Percentiles rank a stretch among this genome's conserved stretches.
Conservation (phyloP, 306 rosid species). For the Purshia tridentata region DNA sequence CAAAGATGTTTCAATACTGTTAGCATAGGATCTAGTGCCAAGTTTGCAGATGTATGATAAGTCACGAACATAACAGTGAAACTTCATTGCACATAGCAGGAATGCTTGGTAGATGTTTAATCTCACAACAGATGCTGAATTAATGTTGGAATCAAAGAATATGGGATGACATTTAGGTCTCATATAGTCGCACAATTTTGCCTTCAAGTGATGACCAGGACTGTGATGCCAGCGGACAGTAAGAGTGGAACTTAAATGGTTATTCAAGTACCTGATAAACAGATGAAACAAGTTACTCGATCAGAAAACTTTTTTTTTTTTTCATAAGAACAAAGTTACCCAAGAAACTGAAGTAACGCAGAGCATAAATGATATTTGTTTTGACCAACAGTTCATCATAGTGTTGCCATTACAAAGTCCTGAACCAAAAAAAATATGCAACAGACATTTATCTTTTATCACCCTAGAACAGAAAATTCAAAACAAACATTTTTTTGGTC, state of each 20-base stretch:
- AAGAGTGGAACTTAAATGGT: conserved; percentile 64
- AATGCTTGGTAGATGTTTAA: conserved; percentile 69
- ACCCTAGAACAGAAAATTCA: background rate
- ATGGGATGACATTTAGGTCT: conserved; percentile 86
- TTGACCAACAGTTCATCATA: background rate
- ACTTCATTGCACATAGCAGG: conserved; percentile 83
- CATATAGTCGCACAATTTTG: conserved; percentile 58
- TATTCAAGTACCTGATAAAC: conserved; percentile 62
- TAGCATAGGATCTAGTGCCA: conserved; percentile 25
- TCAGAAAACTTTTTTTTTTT: no score
- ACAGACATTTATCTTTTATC: background rate
- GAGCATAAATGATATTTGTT: background rate
- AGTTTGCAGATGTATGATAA: conserved; percentile 66
- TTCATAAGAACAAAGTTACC: conserved; percentile 13
- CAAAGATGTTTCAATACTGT: conserved; percentile 50
- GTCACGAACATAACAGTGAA: conserved; percentile 64
- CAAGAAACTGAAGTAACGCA: background rate
- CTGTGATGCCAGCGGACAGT: conserved; percentile 74
- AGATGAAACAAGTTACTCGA: conserved; percentile 30
- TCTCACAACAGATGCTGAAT: conserved; percentile 79
- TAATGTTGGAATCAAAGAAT: conserved; percentile 80
- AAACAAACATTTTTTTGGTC: background rate
- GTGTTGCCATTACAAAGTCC: background rate
- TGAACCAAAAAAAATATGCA: background rate
- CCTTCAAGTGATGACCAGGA: conserved; percentile 52